These are phyloP conservation scores for Ophiostoma australiae DNA, from an alignment of 2,329 filamentous ascomycete genomes.

Conservation along the genomic window DNA sequence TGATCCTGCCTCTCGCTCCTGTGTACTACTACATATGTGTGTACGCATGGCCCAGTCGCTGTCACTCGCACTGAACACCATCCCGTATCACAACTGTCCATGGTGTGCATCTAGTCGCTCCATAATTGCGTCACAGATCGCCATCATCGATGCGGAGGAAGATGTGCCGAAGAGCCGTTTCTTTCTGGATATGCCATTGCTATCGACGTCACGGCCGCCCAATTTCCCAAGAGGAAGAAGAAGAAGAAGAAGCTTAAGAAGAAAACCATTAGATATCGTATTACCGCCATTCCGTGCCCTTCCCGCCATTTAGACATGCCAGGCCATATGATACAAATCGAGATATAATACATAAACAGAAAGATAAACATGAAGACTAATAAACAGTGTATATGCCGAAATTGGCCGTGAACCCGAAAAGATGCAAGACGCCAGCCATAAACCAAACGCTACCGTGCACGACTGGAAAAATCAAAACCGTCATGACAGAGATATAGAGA, in stretches of 20 bases:
- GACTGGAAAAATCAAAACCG: background rate
- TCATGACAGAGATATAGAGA: background rate
- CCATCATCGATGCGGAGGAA: background rate
- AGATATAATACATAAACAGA: background rate
- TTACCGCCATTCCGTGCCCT: background rate
- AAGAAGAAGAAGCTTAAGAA: background rate
- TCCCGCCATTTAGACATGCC: background rate
- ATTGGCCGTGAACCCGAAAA: background rate
- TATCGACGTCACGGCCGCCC: background rate
- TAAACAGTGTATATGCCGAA: background rate
- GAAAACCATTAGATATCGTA: background rate
- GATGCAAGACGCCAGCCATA: background rate
- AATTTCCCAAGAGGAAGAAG: background rate
- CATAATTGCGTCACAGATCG: background rate
- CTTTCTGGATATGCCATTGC: background rate
- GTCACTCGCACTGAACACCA: too few relatives aligned
- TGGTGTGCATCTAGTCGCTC: background rate
- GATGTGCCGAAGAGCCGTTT: background rate
- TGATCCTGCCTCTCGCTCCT: background rate
- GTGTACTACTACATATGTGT: background rate
- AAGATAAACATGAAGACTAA: background rate
- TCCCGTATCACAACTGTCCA: too few relatives aligned
- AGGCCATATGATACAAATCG: background rate
- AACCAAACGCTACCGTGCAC: background rate
- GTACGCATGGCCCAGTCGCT: too few relatives aligned